Evolutionary conservation across 306 rosid genomes (phyloP), one percentile per base, ranked within the genome.

Genomic region (Prunus dulcis): DNA sequence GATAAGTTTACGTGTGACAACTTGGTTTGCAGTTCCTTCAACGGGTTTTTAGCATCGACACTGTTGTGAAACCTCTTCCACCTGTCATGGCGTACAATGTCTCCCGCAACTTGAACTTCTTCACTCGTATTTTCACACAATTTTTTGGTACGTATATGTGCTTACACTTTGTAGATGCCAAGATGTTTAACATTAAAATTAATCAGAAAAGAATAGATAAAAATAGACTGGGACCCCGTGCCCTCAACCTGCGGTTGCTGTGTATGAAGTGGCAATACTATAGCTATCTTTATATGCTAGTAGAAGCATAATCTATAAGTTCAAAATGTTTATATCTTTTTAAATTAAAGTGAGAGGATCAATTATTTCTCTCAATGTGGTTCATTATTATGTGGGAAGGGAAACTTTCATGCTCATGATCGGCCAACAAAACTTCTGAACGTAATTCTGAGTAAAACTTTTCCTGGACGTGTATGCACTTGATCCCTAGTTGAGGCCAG

Each of bases 51-150:
- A 90, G 91, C 90, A 87, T 89, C 67, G 99, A 95, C 85, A 92
- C 99, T 6, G 2, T 91, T 28, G 97, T 95, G 83, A 95, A 95
- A 69, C 99, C 99, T 69, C 97, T 95, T 72, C 99, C 97, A 0
- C 88, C 96, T 1, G 86, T 81, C 83, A 92, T 95, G 93, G 91
- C 87, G 47, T 88, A 89, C 82, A 88, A 89, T 87, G 92, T 75
- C 50, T 92, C 99, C 80, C 96, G 97, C 85, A 92, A 95, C 88
- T 86, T 92, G 93, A 85, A 28, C 89, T 95, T 95, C 96, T 95
- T 95, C 89, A 92, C 99, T 0, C 91, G 97, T 77, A 95, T 95
- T 81, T 95, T 95, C 89, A 95, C 99, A 1, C 99, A 90, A 69
- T 92, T 95, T 85, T 90, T 89, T 53, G 99, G 99, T 95, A 87